Conservation (phyloP, 768 basidiomycete species). For the Crepidotus variabilis region DNA sequence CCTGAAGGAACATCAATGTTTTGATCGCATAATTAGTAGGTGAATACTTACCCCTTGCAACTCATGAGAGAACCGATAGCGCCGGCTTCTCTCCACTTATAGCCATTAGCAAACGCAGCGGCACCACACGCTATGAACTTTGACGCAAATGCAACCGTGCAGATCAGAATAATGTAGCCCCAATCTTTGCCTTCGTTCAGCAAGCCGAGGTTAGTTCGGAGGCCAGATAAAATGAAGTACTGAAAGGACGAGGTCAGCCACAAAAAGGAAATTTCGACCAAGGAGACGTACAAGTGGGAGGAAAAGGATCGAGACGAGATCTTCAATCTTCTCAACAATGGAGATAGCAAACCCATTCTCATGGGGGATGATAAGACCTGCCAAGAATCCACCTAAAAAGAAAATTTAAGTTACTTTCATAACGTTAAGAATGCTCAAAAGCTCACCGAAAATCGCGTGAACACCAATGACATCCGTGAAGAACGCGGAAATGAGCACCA, state of each 20-base stretch:
- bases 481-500: slow-evolving; percentile 75
- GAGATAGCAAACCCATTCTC: slow-evolving; percentile 80
- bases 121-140: slow-evolving; percentile 73
- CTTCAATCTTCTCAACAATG: slow-evolving; percentile 82
- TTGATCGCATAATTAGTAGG: neutral
- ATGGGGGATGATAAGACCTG: slow-evolving; percentile 81
- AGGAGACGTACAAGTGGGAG: slow-evolving; percentile 61
- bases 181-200: slow-evolving; percentile 79
- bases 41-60: slow-evolving; percentile 69
- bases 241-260: neutral
- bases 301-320: slow-evolving; percentile 74
- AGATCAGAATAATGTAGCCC: slow-evolving; percentile 78
- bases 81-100: slow-evolving; percentile 70
- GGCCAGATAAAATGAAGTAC: slow-evolving; percentile 35
- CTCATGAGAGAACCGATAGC: slow-evolving; percentile 88
- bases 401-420: neutral
- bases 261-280: neutral
- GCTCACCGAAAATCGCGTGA: slow-evolving; percentile 70
- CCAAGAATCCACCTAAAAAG: slow-evolving; percentile 68
- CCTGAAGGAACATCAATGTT: slow-evolving; percentile 22
- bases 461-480: slow-evolving; percentile 86
- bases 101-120: slow-evolving; percentile 58
- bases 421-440: slow-evolving; percentile 19
- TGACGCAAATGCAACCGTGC: slow-evolving; percentile 67
- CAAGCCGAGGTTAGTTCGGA: slow-evolving; percentile 75